Evolutionary conservation across 805 yeast species (phyloP).

Genomic region (Ogataea naganishii): DNA sequence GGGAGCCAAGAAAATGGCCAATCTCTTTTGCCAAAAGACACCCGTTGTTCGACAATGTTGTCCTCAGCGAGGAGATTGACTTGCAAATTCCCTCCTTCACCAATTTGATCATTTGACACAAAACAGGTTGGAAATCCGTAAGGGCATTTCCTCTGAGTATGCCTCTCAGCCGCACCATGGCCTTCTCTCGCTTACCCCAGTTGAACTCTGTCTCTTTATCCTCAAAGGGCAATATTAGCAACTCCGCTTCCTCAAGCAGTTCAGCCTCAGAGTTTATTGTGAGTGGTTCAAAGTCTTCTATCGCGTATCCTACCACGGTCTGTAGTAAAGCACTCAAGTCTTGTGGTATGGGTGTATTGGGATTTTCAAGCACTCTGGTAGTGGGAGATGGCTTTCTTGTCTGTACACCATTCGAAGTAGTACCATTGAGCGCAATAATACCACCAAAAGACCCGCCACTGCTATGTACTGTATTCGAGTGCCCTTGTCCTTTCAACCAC

Average conservation of each 20-base stretch:
- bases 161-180: conserved; percentile 47
- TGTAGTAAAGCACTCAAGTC: background rate
- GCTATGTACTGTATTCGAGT: no score
- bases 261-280: conserved; percentile 20
- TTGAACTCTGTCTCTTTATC: conserved; percentile 83
- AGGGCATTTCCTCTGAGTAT: conserved; percentile 50
- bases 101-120: conserved; percentile 22
- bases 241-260: conserved; percentile 20
- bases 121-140: conserved; percentile 22
- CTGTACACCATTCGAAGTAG: no score
- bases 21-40: conserved; percentile 72
- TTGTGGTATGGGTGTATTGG: background rate
- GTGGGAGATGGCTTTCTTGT: background rate
- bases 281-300: conserved; percentile 28
- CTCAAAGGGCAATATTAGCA: conserved; percentile 34
- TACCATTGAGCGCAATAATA: no score
- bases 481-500: no score
- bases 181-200: conserved; percentile 69
- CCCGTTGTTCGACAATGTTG: conserved; percentile 70
- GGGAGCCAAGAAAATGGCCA: conserved; percentile 29
- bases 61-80: conserved; percentile 66
- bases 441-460: no score
- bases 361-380: background rate
- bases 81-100: conserved; percentile 57
- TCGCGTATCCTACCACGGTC: conserved; percentile 5